These are phyloP conservation scores for Gardenia jasminoides DNA, from an alignment of 257 asterid genomes.

Conservation along the genomic window DNA sequence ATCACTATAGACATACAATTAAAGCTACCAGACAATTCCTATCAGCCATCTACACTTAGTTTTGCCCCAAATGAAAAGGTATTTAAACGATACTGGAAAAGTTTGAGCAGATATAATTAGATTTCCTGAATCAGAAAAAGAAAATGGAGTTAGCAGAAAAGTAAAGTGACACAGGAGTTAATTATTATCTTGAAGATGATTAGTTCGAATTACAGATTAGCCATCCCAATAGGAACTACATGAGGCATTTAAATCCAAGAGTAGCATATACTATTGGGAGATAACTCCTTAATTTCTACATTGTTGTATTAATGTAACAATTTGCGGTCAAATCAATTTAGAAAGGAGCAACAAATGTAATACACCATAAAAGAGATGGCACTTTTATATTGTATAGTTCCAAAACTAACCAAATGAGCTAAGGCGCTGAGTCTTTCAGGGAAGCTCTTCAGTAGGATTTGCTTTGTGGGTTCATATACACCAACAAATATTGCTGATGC, in stretches of 20 bases:
- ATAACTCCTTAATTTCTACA: neutral
- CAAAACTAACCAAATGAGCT: constrained; percentile 58
- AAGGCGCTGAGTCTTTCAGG: constrained; percentile 64
- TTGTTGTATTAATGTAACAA: neutral
- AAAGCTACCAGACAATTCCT: neutral
- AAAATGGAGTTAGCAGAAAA: neutral
- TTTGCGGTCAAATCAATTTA: neutral
- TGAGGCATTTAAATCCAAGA: neutral
- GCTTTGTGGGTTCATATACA: constrained; percentile 64
- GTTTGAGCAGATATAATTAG: neutral
- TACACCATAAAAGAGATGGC: neutral
- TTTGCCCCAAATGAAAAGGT: neutral
- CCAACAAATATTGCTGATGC: constrained; percentile 75
- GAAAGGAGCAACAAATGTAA: neutral
- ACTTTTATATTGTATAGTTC: constrained; percentile 2
- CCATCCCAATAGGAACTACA: neutral
- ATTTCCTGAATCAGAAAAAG: neutral
- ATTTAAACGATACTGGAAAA: neutral
- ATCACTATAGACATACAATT: neutral
- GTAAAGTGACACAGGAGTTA: neutral
- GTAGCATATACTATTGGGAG: neutral
- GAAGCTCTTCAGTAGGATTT: constrained; percentile 46
- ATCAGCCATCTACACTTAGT: neutral
- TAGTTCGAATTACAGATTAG: neutral
- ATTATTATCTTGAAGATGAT: constrained; percentile 5